These are phyloP conservation scores for Tilletia setariae DNA, from an alignment of 1,284 basidiomycete species.

Conservation along the genomic window DNA sequence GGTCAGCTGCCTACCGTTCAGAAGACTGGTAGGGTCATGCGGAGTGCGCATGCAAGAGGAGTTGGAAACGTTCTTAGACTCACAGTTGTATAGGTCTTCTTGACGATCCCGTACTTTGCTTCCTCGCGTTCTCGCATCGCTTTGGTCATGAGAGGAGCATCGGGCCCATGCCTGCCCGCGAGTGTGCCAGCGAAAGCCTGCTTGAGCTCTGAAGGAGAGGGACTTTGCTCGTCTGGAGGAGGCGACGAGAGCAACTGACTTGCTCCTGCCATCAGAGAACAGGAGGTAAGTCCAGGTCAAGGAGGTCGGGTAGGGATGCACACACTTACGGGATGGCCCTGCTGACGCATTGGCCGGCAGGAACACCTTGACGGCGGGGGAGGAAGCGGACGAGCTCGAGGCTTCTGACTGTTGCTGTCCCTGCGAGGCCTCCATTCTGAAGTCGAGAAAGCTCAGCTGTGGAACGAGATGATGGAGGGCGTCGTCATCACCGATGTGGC, in stretches of 20 bases:
- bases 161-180: slow-evolving; percentile 66
- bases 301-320: not conserved
- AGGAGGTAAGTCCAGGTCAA: not conserved
- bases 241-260: not conserved
- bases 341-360: slow-evolving; percentile 1
- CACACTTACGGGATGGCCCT: not conserved
- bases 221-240: slow-evolving; percentile 58
- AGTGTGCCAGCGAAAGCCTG: slow-evolving; percentile 65
- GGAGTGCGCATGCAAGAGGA: no score
- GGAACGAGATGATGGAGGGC: not conserved
- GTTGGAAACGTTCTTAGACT: no score
- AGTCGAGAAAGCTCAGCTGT: not conserved
- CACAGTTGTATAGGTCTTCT: slow-evolving; percentile 70
- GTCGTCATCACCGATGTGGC: not conserved
- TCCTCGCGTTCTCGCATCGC: slow-evolving; percentile 67
- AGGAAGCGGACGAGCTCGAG: not conserved
- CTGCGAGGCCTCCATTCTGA: no score
- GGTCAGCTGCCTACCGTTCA: not conserved
- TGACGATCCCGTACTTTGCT: slow-evolving; percentile 59
- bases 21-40: no score
- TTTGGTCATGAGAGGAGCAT: slow-evolving; percentile 73
- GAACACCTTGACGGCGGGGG: slow-evolving; percentile 1
- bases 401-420: not conserved
- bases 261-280: not conserved
- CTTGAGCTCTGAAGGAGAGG: slow-evolving; percentile 71